phyloP scores from a whole-genome alignment of 768 basidiomycete species.

The Leucosporidium creatinivorum region DNA sequence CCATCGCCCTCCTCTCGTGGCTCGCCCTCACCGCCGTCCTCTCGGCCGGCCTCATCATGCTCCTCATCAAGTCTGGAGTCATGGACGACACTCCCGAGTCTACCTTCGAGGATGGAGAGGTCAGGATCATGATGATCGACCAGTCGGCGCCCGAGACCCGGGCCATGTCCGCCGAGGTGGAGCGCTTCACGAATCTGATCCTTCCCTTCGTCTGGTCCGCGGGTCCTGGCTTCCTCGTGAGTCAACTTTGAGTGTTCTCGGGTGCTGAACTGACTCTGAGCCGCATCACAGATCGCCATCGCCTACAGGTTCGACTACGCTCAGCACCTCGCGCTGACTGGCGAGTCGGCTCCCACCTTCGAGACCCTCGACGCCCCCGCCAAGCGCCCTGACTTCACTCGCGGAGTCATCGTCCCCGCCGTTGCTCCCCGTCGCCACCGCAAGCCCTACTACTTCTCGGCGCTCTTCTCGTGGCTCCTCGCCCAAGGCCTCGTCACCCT shows the following conservation, averaged over 20 bases:
- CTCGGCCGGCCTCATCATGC: background rate
- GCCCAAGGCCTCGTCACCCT: slow-evolving; percentile 7
- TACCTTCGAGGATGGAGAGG: background rate
- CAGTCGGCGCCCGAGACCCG: too few relatives aligned
- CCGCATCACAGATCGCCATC: slow-evolving; percentile 8
- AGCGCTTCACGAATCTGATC: too few relatives aligned
- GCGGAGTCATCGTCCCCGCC: slow-evolving; percentile 17
- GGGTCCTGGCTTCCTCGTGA: background rate
- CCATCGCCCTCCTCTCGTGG: too few relatives aligned
- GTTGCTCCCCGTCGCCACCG: background rate
- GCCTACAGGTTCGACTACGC: slow-evolving; percentile 26
- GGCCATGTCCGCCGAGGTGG: too few relatives aligned
- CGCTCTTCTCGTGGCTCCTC: slow-evolving; percentile 17
- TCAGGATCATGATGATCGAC: too few relatives aligned
- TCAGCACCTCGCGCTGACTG: slow-evolving; percentile 12
- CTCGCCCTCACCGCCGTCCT: background rate
- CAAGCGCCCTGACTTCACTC: background rate
- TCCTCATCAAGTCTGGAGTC: background rate
- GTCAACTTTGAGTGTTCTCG: too few relatives aligned
- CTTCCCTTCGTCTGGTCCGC: too few relatives aligned
- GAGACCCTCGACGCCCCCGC: slow-evolving; percentile 7
- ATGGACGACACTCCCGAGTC: background rate
- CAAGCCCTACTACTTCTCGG: slow-evolving; percentile 20
- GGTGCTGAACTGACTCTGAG: too few relatives aligned
- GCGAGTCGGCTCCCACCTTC: slow-evolving; percentile 5